phyloP scores from a whole-genome alignment of 176 grass and related monocot species.

The Panicum miliaceum region DNA sequence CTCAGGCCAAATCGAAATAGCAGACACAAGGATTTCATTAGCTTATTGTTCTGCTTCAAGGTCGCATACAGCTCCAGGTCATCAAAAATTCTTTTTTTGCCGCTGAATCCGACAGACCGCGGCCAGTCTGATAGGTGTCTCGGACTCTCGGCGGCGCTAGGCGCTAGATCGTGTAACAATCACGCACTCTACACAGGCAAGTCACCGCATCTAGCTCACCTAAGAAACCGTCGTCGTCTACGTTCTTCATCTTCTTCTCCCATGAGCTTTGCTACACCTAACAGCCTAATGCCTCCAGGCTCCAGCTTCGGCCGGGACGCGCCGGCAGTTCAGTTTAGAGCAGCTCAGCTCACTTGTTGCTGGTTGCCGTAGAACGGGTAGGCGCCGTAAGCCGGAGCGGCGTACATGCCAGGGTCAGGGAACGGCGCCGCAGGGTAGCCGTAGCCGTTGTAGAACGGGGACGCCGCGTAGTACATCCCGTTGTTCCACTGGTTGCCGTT shows the following conservation, averaged over 20 bases:
- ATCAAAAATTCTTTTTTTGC: slow-evolving; percentile 45
- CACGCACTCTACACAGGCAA: slow-evolving; percentile 68
- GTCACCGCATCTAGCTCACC: slow-evolving; percentile 71
- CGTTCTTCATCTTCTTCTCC: slow-evolving; percentile 41
- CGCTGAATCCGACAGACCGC: slow-evolving; percentile 39
- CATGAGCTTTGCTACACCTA: slow-evolving; percentile 49
- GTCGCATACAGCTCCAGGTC: slow-evolving; percentile 46
- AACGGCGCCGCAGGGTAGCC: slow-evolving; percentile 72
- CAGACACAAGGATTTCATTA: slow-evolving; percentile 38
- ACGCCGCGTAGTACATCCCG: slow-evolving; percentile 71
- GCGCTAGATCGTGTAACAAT: slow-evolving; percentile 46
- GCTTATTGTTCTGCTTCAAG: slow-evolving; percentile 62
- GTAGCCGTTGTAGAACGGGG: slow-evolving; percentile 83
- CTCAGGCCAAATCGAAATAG: slow-evolving; percentile 4
- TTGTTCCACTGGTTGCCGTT: slow-evolving; percentile 86
- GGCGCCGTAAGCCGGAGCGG: slow-evolving; percentile 67
- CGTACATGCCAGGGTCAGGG: slow-evolving; percentile 87
- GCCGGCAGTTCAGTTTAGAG: slow-evolving; percentile 34
- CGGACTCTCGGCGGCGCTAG: slow-evolving; percentile 42
- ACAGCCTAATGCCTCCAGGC: slow-evolving; percentile 44
- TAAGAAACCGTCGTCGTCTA: slow-evolving; percentile 56
- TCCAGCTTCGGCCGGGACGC: not conserved
- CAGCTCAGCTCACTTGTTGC: slow-evolving; percentile 89
- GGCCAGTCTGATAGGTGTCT: slow-evolving; percentile 37
- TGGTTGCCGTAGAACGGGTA: slow-evolving; percentile 90